Conservation (phyloP, 306 rosid genomes). For the Cucumis sativus region DNA sequence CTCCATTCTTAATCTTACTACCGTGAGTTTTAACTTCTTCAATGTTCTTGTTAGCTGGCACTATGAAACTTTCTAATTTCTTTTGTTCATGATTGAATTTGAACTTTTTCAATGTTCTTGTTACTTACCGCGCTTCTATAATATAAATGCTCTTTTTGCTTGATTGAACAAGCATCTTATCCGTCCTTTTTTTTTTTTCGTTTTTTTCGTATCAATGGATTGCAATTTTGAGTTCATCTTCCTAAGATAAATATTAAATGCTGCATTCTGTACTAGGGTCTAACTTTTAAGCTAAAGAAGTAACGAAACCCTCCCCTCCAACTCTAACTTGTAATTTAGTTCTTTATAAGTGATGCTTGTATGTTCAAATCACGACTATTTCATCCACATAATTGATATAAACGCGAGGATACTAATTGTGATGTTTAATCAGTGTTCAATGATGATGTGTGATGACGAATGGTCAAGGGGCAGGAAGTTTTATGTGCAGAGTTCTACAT, state of each 20-base stretch:
- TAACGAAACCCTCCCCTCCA: neutral
- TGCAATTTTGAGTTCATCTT: neutral
- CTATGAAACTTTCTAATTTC: too few relatives aligned
- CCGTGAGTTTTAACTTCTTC: too few relatives aligned
- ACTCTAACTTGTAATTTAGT: neutral
- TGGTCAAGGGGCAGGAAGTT: constrained; percentile 41
- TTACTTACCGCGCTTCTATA: neutral
- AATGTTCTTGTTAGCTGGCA: too few relatives aligned
- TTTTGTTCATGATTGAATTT: too few relatives aligned
- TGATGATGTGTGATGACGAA: constrained; percentile 81
- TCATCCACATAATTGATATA: neutral
- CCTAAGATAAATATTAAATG: neutral
- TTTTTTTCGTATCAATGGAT: neutral
- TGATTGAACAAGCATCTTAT: neutral
- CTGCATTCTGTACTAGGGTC: neutral
- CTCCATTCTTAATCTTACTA: too few relatives aligned
- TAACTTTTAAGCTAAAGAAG: neutral
- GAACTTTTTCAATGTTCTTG: too few relatives aligned
- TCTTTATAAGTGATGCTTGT: neutral
- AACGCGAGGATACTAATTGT: neutral
- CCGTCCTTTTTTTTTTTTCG: neutral
- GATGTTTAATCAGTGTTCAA: constrained; percentile 55
- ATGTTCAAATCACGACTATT: neutral
- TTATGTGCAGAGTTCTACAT: constrained; percentile 32
- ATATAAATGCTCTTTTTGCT: neutral